phyloP scores from a whole-genome alignment of 2,329 filamentous ascomycete species.

The Hymenoscyphus salicellus region DNA sequence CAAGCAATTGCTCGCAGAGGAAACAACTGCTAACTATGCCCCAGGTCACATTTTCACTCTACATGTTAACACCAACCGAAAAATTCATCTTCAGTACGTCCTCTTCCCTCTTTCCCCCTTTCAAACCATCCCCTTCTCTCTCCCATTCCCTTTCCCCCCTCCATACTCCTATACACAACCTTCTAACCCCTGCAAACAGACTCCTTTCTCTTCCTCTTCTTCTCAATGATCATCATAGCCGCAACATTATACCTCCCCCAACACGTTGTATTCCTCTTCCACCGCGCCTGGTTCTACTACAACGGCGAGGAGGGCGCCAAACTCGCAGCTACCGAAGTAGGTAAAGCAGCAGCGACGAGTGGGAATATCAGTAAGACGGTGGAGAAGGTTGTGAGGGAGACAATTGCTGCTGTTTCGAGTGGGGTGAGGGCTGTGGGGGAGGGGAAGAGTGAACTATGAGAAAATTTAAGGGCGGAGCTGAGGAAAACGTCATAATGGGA shows the following conservation, averaged over 20 bases:
- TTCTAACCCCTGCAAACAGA: conserved; percentile 50
- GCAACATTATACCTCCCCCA: conserved; percentile 90
- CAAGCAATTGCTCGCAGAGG: not conserved
- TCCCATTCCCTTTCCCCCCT: not conserved
- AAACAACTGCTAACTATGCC: conserved; percentile 64
- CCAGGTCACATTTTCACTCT: conserved; percentile 88
- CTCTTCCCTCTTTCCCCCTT: not conserved
- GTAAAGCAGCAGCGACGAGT: conserved; percentile 22
- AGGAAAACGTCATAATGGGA: too few species aligned
- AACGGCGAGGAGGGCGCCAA: conserved; percentile 67
- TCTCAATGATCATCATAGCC: conserved; percentile 81
- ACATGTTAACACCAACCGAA: conserved; percentile 95
- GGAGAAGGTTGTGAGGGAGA: conserved; percentile 29
- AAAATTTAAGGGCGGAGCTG: not conserved
- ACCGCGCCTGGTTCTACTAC: conserved; percentile 92
- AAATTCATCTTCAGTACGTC: conserved; percentile 93
- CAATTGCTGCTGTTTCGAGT: conserved; percentile 19
- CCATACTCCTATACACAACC: not conserved
- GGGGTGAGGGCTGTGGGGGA: conserved; percentile 18
- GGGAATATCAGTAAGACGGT: conserved; percentile 15
- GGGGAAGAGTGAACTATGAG: conserved; percentile 30
- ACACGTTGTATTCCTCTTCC: conserved; percentile 77
- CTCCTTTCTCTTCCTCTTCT: conserved; percentile 85
- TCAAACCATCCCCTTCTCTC: not conserved
- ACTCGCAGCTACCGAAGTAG: conserved; percentile 14